Conservation (phyloP, 225 moss, liverwort and hornwort genomes). For the Climacium dendroides region DNA sequence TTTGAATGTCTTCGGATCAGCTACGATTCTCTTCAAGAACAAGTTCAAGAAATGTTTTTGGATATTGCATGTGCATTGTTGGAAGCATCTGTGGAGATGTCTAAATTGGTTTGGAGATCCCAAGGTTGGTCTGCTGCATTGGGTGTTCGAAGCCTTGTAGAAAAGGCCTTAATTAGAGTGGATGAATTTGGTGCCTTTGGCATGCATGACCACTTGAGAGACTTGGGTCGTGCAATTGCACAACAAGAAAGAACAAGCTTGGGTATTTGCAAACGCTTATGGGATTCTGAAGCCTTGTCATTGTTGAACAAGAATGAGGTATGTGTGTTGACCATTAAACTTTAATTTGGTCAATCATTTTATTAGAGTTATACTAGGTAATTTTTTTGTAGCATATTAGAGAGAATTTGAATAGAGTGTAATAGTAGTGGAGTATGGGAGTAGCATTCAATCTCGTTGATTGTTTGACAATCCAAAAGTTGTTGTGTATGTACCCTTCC, state of each 20-base stretch:
- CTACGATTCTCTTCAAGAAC: neutral
- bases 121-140: neutral
- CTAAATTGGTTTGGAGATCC: neutral
- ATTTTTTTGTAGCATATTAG: rapidly evolving
- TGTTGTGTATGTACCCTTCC: neutral
- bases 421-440: neutral
- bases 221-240: neutral
- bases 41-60: neutral
- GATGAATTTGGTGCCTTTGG: rapidly evolving
- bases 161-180: neutral
- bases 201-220: neutral
- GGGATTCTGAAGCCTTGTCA: neutral
- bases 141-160: rapidly evolving
- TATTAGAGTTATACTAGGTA: neutral
- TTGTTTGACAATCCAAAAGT: too few species aligned
- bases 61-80: neutral
- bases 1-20: neutral
- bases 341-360: rapidly evolving
- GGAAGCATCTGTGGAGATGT: neutral
- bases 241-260: neutral
- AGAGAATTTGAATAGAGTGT: too few species aligned
- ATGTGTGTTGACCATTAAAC: neutral
- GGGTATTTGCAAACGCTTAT: neutral
- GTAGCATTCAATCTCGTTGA: rapidly evolving
- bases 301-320: neutral